These are phyloP conservation scores for Ceratocystiopsis sp. DNA, from an alignment of 2,329 filamentous ascomycete species.

Conservation along the genomic window DNA sequence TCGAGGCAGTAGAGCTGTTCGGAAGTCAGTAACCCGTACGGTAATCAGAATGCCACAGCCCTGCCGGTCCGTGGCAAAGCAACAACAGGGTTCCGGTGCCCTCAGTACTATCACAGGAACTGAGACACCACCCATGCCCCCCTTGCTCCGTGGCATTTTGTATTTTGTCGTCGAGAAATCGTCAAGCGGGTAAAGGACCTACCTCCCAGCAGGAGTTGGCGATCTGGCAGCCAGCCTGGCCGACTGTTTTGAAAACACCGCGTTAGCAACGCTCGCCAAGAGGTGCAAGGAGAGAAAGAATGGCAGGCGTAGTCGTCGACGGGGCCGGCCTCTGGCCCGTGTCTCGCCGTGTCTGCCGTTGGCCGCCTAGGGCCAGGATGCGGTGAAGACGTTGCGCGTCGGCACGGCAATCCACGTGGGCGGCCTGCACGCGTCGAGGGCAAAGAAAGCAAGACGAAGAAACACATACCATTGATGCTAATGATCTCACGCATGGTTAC, in stretches of 20 bases:
- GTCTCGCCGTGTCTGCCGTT: too few species aligned
- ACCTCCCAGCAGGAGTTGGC: constrained; percentile 99
- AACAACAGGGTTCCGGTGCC: neutral
- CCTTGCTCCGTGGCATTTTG: neutral
- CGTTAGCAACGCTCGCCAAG: constrained; percentile 26
- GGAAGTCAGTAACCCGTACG: constrained; percentile 1
- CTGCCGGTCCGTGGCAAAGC: too few species aligned
- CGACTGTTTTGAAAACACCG: constrained; percentile 49
- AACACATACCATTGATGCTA: constrained; percentile 75
- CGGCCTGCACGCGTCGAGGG: constrained; percentile 13
- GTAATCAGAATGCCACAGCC: neutral
- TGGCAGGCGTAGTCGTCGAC: too few species aligned
- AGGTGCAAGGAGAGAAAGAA: too few species aligned
- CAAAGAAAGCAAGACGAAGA: constrained; percentile 1
- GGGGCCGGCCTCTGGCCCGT: too few species aligned
- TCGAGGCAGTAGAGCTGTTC: constrained; percentile 95
- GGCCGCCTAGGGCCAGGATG: too few species aligned
- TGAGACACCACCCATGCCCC: neutral
- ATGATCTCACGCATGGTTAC: constrained; percentile 98
- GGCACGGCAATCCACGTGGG: neutral
- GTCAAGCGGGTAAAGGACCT: constrained; percentile 22
- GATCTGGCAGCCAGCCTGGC: constrained; percentile 99
- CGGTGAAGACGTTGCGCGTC: neutral
- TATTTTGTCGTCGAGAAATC: neutral
- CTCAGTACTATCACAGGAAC: neutral